Evolutionary conservation across 805 yeast genomes (phyloP).

Genomic region (Candida coquimbonensis): DNA sequence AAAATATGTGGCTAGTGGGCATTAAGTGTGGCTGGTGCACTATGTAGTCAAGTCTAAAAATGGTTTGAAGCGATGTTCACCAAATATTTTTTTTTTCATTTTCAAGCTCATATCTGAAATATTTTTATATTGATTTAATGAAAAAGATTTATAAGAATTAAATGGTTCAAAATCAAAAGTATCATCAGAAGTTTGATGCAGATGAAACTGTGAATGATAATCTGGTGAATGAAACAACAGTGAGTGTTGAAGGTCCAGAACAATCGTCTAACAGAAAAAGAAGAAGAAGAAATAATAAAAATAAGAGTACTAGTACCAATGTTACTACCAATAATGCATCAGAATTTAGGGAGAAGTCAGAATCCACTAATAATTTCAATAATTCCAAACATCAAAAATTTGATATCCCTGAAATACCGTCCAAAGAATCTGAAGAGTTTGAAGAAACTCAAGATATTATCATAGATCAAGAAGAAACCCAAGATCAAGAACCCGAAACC

Average conservation of each 20-base stretch:
- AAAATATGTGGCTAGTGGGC: constrained; percentile 1
- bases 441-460: background rate
- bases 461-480: background rate
- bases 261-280: constrained; percentile 8
- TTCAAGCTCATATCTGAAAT: background rate
- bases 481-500: background rate
- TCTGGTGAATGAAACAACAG: too few species aligned
- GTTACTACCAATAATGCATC: too few species aligned
- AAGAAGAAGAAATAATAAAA: constrained; percentile 14
- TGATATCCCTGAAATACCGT: background rate
- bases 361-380: background rate
- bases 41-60: too few species aligned
- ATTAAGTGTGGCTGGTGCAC: background rate
- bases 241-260: too few species aligned
- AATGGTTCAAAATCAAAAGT: constrained; percentile 6
- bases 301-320: background rate
- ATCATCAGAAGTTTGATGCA: constrained; percentile 7
- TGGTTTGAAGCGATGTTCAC: too few species aligned
- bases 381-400: constrained; percentile 2
- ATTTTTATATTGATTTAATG: background rate
- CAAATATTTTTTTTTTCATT: background rate
- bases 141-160: too few species aligned
- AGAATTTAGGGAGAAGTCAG: background rate
- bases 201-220: background rate
- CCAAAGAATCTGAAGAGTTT: background rate